Evolutionary conservation across 2,329 filamentous ascomycete genomes (phyloP).

Genomic region (Neoscytalidium dimidiatum): DNA sequence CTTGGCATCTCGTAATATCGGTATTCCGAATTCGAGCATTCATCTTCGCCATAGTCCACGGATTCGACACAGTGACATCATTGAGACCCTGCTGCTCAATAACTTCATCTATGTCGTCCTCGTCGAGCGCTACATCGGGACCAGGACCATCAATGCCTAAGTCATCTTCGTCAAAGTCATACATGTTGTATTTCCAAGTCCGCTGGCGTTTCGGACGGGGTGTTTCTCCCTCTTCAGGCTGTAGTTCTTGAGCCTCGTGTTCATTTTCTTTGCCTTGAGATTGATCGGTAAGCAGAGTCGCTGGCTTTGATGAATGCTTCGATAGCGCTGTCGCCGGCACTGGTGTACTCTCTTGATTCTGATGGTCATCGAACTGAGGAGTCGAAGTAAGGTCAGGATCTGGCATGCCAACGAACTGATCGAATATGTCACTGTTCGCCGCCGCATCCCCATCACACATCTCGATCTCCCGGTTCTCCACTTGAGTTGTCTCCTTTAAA

Average conservation of each 20-base stretch:
- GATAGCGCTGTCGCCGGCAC: too few relatives aligned
- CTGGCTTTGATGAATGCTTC: background rate
- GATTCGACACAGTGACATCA: conserved; percentile 41
- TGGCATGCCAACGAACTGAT: background rate
- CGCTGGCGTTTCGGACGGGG: conserved; percentile 15
- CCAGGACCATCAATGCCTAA: conserved; percentile 10
- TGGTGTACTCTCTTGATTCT: background rate
- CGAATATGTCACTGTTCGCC: background rate
- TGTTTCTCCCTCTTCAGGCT: background rate
- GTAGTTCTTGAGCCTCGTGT: background rate
- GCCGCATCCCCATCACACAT: background rate
- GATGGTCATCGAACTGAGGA: too few relatives aligned
- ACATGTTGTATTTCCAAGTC: conserved; percentile 41
- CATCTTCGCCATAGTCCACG: conserved; percentile 53
- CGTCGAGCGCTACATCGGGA: background rate
- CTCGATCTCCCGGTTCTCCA: background rate
- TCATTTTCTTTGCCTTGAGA: too few relatives aligned
- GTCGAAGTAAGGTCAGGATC: background rate
- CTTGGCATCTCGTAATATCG: background rate
- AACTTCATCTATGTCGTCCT: conserved; percentile 29
- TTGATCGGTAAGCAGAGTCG: background rate
- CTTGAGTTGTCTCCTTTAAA: background rate
- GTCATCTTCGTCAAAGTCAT: conserved; percentile 40
- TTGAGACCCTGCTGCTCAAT: conserved; percentile 32
- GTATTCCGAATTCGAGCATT: conserved; percentile 28